Evolutionary conservation across 2,329 filamentous ascomycete genomes (phyloP).

Genomic region (Fusarium protoensiforme): DNA sequence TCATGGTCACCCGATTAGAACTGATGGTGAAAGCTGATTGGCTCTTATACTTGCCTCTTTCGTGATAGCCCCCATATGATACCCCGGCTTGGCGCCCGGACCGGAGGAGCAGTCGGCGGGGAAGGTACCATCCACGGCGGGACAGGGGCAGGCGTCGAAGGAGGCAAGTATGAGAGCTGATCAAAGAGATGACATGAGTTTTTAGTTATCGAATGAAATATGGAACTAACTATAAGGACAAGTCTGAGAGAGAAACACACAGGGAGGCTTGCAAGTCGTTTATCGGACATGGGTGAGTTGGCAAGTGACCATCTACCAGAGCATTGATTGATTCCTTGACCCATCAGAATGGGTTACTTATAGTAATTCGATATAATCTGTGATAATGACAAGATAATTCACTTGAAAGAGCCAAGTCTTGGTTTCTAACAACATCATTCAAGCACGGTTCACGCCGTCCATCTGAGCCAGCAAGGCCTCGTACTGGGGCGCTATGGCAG

Average conservation of each 20-base stretch:
- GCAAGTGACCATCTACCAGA: neutral
- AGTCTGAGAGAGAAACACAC: neutral
- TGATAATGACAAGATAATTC: neutral
- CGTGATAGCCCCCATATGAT: neutral
- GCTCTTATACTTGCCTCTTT: neutral
- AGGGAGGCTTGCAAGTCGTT: neutral
- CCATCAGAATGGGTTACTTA: too few relatives aligned
- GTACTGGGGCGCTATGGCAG: conserved; percentile 12
- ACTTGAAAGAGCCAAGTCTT: neutral
- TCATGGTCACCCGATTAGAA: neutral
- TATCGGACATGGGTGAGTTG: too few relatives aligned
- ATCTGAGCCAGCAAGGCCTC: neutral
- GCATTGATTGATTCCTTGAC: neutral
- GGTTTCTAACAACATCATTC: neutral
- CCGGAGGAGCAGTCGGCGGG: neutral
- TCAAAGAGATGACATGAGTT: neutral
- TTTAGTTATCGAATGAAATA: neutral
- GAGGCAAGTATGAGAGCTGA: neutral
- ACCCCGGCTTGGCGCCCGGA: neutral
- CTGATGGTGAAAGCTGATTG: neutral
- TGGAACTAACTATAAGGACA: neutral
- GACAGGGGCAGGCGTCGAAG: neutral
- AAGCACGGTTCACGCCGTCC: neutral
- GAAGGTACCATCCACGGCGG: neutral
- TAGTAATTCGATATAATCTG: neutral